These are phyloP conservation scores for Scedosporium dehoogii DNA, from an alignment of 2,329 filamentous ascomycete genomes.

Conservation along the genomic window DNA sequence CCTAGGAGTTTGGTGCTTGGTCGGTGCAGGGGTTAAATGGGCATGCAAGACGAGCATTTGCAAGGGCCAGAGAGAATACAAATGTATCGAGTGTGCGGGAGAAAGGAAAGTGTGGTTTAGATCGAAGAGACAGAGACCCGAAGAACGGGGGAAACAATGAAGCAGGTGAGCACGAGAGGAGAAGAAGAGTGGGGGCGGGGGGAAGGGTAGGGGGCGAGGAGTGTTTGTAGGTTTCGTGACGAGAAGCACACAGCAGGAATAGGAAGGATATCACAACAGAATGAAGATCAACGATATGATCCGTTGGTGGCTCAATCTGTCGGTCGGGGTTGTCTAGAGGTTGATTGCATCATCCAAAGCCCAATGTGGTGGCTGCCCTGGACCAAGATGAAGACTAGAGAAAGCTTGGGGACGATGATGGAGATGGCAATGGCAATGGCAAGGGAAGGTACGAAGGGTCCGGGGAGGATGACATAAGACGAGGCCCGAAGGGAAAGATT, in stretches of 20 bases:
- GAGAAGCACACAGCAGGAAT: neutral
- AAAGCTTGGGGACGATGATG: neutral
- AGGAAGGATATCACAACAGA: neutral
- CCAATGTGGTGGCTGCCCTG: neutral
- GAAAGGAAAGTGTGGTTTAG: neutral
- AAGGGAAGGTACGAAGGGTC: neutral
- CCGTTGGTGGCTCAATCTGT: neutral
- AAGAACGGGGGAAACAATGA: neutral
- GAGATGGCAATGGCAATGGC: neutral
- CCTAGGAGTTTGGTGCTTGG: conserved; percentile 5
- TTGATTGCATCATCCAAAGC: neutral
- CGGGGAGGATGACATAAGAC: conserved; percentile 11
- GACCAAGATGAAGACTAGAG: neutral
- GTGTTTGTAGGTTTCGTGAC: neutral
- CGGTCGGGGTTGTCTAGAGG: neutral
- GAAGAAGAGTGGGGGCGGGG: neutral
- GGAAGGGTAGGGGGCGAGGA: neutral
- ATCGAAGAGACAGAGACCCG: neutral
- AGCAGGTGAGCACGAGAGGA: neutral
- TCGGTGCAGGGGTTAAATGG: neutral
- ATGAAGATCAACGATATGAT: neutral
- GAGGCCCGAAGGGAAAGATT: neutral
- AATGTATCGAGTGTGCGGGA: neutral
- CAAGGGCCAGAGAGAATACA: neutral
- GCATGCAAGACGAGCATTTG: conserved; percentile 1